Evolutionary conservation across 139 green algal species (phyloP).

Genomic region (Haematococcus sp.): DNA sequence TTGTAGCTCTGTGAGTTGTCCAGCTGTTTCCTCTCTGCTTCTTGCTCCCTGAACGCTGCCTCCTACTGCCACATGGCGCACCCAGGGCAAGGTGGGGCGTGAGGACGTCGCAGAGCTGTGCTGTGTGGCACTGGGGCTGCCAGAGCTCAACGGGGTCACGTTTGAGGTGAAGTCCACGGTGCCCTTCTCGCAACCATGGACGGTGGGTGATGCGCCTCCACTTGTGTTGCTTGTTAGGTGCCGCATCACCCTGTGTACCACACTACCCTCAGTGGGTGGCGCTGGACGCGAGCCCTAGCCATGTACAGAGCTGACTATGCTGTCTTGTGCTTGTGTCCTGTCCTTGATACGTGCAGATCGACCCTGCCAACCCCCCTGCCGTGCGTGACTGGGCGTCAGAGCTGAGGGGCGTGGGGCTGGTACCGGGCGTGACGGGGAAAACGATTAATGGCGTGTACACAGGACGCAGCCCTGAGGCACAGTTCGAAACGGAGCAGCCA

Average conservation of each 20-base stretch:
- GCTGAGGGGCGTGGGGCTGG: constrained; percentile 37
- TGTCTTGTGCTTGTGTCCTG: too few relatives aligned
- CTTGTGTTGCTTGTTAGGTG: too few relatives aligned
- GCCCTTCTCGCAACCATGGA: constrained; percentile 74
- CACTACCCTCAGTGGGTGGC: too few relatives aligned
- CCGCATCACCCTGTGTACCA: too few relatives aligned
- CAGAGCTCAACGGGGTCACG: constrained; percentile 56
- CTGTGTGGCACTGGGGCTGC: constrained; percentile 58
- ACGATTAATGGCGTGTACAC: constrained; percentile 72
- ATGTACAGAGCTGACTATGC: too few relatives aligned
- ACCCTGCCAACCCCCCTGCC: constrained; percentile 1
- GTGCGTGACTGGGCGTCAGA: constrained; percentile 46
- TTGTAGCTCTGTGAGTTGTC: too few relatives aligned
- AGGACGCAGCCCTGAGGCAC: constrained; percentile 49
- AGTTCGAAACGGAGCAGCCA: constrained; percentile 6
- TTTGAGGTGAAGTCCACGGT: constrained; percentile 87
- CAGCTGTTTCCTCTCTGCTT: too few relatives aligned
- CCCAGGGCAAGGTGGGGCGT: constrained; percentile 75
- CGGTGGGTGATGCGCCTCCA: constrained; percentile 4
- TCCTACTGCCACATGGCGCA: too few relatives aligned
- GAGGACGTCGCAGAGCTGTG: constrained; percentile 88
- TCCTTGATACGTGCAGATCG: neutral
- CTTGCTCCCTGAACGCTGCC: too few relatives aligned
- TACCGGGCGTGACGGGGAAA: constrained; percentile 64
- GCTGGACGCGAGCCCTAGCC: too few relatives aligned